phyloP scores from a whole-genome alignment of 176 grass and related monocot genomes.

The Rhynchospora breviuscula region DNA sequence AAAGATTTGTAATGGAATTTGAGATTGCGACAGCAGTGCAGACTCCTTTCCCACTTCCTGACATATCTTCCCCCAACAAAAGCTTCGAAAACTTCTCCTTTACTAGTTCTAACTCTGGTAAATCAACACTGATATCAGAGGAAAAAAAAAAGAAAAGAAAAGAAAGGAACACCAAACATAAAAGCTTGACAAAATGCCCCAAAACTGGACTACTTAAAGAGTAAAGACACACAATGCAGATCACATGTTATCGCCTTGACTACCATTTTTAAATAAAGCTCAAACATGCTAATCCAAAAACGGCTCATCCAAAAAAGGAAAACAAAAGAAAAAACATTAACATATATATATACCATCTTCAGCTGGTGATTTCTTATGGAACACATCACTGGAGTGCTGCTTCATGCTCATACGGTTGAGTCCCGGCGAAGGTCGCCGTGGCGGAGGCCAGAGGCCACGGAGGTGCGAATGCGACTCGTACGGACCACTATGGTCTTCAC shows the following conservation, averaged over 20 bases:
- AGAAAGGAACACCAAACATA: not conserved
- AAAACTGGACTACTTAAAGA: not conserved
- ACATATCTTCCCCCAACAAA: constrained; percentile 96
- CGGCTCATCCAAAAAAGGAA: not conserved
- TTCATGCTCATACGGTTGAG: constrained; percentile 59
- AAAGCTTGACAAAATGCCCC: not conserved
- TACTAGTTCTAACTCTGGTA: constrained; percentile 75
- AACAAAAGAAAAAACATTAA: not conserved
- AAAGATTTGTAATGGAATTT: constrained; percentile 98
- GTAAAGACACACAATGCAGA: not conserved
- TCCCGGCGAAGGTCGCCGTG: constrained; percentile 22
- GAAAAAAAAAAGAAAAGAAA: not conserved
- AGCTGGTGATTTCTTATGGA: constrained; percentile 42
- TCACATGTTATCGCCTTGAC: not conserved
- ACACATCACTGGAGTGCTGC: constrained; percentile 38
- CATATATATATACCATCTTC: constrained; percentile 39
- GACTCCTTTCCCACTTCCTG: constrained; percentile 82
- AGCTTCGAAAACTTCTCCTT: constrained; percentile 98
- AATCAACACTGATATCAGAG: constrained; percentile 18
- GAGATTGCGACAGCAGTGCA: constrained; percentile 92
- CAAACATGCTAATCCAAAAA: not conserved
- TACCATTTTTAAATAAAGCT: not conserved
- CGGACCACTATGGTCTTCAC: constrained; percentile 45
- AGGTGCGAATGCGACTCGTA: constrained; percentile 35
- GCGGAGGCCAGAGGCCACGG: constrained; percentile 37